Base-by-base conservation (phyloP, 257 asterid species). In the Nicotiana noctiflora region DNA sequence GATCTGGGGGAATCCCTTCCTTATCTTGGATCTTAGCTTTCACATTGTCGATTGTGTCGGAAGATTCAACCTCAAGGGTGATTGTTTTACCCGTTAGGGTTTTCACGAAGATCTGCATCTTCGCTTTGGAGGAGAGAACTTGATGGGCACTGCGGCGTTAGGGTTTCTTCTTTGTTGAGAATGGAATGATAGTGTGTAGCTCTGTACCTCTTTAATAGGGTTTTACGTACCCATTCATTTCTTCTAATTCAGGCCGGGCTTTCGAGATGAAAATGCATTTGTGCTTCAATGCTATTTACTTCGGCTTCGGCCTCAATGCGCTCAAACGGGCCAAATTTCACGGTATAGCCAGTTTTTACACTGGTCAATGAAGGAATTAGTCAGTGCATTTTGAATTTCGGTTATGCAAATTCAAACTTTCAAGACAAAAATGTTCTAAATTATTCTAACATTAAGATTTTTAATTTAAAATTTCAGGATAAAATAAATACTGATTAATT, bases 1-100 rank as follows among this genome's bases (percentile, higher is more conserved):
- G 78, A 14, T 72, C 78, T 46, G 78, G 61, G 21, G 78, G 78
- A 15, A 72, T 72, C 2, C 78, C 61, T 46, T 72, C 61, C 60
- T 72, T 72, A 59, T 72, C 78, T 52, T 72, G 78, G 40, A 72
- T 72, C 78, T 72, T 72, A 23, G 78, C 78, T 46, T 72, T 72
- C 8, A 72, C 78, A 72, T 72, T 72, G 40, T 72, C 78, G 78
- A 72, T 72, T 7, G 78, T 72, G 60, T 72, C 78, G 0, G 78
- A 72, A 3, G 78, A 72, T 29, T 72, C 78, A 1, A 46, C 78
- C 19, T 72, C 78, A 7, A 72, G 78, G 44, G 89, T 92, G 72
- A 90, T 90, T 85, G 95, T 91, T 76, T 91, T 91, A 21, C 95
- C 95, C 86, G 93, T 91, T 25, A 91, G 95, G 91, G 95, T 91